A percentile compares a stretch with the other conserved stretches of the same genome.
phyloP scores from a whole-genome alignment of 225 moss, liverwort and hornwort species.

The Sphagnum contortum region DNA sequence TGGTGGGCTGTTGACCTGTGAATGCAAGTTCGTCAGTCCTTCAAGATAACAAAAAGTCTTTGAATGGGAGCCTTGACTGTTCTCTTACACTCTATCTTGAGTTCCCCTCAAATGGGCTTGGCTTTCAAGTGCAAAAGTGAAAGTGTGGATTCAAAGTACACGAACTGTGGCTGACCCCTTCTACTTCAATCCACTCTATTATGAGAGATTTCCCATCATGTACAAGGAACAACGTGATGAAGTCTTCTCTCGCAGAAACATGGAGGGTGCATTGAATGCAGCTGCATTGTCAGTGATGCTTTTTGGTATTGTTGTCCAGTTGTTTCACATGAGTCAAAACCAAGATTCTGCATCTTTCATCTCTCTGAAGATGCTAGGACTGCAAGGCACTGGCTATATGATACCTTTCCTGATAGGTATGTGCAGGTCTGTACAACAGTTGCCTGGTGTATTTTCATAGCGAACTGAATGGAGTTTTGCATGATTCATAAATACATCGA shows the following conservation, averaged over 20 bases:
- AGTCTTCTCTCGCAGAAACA: conserved; percentile 13
- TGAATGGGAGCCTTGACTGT: conserved; percentile 37
- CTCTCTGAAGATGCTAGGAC: conserved; percentile 37
- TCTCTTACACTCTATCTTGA: conserved; percentile 25
- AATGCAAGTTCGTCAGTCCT: conserved; percentile 24
- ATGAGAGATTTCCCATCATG: conserved; percentile 15
- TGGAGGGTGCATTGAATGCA: conserved; percentile 34
- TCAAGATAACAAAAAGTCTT: conserved; percentile 6
- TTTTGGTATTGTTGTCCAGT: conserved; percentile 27
- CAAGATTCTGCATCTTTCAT: conserved; percentile 26
- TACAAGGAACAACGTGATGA: conserved; percentile 24
- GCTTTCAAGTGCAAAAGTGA: conserved; percentile 28
- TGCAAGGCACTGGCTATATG: conserved; percentile 33
- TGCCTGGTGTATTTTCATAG: neutral
- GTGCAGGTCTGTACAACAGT: too few species aligned
- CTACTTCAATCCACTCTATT: conserved; percentile 20
- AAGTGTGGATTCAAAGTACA: conserved; percentile 25
- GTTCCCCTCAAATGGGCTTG: conserved; percentile 34
- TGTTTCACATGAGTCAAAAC: conserved; percentile 21
- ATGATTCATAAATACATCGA: too few species aligned
- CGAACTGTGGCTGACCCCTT: conserved; percentile 19
- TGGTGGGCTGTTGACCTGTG: conserved; percentile 40
- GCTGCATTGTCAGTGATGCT: conserved; percentile 33
- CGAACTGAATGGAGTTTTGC: too few species aligned
- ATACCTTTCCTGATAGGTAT: conserved; percentile 33